Evolutionary conservation across 345 rosid genomes (phyloP).

Genomic region (Lenwebbia sp.): DNA sequence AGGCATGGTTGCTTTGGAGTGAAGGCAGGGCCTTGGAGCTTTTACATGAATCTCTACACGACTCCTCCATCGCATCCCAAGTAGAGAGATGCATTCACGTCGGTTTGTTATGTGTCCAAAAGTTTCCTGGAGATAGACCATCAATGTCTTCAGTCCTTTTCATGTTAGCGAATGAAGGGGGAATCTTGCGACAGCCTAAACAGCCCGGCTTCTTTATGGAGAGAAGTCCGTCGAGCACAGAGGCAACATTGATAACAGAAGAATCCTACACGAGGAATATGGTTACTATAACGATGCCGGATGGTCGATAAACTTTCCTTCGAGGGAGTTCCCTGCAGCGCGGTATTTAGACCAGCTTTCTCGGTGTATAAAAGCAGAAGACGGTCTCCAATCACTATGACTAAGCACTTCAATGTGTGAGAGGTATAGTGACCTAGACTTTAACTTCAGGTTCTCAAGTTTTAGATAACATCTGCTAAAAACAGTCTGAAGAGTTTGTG

Average conservation of each 20-base stretch:
- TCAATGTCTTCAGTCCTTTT: conserved; percentile 2
- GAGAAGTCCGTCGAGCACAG: not conserved
- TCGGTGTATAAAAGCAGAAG: not conserved
- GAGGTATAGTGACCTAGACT: not conserved
- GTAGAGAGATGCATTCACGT: too few relatives aligned
- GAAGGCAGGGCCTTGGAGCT: not conserved
- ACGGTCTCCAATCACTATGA: not conserved
- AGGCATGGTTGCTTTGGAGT: conserved; percentile 19
- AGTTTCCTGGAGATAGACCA: too few relatives aligned
- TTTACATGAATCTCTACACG: too few relatives aligned
- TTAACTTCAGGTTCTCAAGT: not conserved
- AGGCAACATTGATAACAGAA: too few relatives aligned
- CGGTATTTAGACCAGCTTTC: not conserved
- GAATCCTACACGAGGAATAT: not conserved
- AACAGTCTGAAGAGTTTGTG: not conserved
- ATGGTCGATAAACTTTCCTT: not conserved
- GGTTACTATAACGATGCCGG: not conserved
- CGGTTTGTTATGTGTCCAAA: too few relatives aligned
- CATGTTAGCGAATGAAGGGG: conserved; percentile 9
- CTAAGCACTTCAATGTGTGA: not conserved
- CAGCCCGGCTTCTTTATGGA: conserved; percentile 8
- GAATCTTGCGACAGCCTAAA: conserved; percentile 6
- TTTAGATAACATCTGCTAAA: not conserved
- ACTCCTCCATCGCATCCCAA: too few relatives aligned
- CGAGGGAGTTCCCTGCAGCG: not conserved